Evolutionary conservation across 495 filamentous ascomycete species (phyloP).

Genomic region (Corynascus novoguineensis): DNA sequence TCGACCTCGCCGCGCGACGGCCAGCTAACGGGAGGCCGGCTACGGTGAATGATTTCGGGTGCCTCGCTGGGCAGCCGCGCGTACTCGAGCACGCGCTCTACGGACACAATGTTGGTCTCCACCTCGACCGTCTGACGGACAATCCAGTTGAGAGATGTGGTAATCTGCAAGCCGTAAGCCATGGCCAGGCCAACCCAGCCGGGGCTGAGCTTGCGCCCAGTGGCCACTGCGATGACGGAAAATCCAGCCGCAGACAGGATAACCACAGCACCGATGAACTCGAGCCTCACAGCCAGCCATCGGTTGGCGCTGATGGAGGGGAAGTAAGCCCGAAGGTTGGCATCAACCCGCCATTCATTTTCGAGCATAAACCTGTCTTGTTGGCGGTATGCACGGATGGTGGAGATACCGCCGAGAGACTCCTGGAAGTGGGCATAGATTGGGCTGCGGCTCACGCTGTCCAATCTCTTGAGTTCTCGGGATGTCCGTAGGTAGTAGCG

Average conservation of each 20-base stretch:
- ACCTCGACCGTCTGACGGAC: slow-evolving; percentile 98
- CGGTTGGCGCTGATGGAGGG: slow-evolving; percentile 93
- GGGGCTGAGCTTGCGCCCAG: slow-evolving; percentile 58
- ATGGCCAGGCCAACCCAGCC: slow-evolving; percentile 90
- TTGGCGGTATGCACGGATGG: slow-evolving; percentile 95
- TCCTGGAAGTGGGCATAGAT: slow-evolving; percentile 99
- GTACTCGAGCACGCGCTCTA: slow-evolving; percentile 97
- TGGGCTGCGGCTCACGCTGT: slow-evolving; percentile 90
- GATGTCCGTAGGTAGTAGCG: slow-evolving; percentile 96
- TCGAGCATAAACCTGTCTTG: slow-evolving; percentile 81
- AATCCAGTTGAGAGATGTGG: slow-evolving; percentile 98
- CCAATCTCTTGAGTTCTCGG: slow-evolving; percentile 90
- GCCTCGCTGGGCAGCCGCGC: slow-evolving; percentile 90
- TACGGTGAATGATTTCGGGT: slow-evolving; percentile 84
- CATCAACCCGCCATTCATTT: slow-evolving; percentile 97
- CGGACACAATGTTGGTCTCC: slow-evolving; percentile 98
- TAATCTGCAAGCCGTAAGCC: slow-evolving; percentile 97
- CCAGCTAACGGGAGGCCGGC: slow-evolving; percentile 85
- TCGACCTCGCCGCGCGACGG: slow-evolving; percentile 84
- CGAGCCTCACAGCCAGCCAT: slow-evolving; percentile 92
- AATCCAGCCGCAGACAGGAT: slow-evolving; percentile 84
- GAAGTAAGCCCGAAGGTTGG: slow-evolving; percentile 92
- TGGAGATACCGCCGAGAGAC: slow-evolving; percentile 87
- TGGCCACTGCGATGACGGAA: slow-evolving; percentile 72
- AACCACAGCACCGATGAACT: slow-evolving; percentile 93